phyloP scores from a whole-genome alignment of 1,284 basidiomycete genomes.

The Leccinum huronense region DNA sequence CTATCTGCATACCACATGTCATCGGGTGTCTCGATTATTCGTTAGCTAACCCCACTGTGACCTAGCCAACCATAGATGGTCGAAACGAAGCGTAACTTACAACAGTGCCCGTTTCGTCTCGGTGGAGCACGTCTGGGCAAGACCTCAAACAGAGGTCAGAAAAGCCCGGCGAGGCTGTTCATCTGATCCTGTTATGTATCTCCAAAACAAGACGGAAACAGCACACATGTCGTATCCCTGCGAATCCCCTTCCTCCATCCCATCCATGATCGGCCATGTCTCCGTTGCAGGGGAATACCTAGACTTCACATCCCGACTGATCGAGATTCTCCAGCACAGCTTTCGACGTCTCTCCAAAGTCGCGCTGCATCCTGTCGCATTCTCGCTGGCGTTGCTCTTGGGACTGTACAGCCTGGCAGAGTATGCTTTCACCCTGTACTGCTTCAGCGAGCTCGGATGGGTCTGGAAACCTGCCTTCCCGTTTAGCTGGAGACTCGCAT shows the following conservation, averaged over 20 bases:
- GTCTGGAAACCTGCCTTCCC: constrained; percentile 26
- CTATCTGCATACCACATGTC: too few species aligned
- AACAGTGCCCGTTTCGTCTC: not conserved
- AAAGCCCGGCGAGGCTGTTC: not conserved
- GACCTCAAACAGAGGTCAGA: not conserved
- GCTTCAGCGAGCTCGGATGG: constrained; percentile 1
- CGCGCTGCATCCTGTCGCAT: not conserved
- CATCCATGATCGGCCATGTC: not conserved
- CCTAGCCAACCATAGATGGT: too few species aligned
- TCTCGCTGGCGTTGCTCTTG: constrained; percentile 8
- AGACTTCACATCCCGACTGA: not conserved
- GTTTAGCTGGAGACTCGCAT: constrained; percentile 21
- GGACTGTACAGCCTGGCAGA: constrained; percentile 18
- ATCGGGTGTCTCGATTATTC: too few species aligned
- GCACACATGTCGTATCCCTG: not conserved
- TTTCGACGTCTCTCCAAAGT: constrained; percentile 1
- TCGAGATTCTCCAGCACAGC: constrained; percentile 1
- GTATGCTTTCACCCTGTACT: constrained; percentile 10
- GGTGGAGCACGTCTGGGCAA: not conserved
- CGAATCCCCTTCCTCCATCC: not conserved
- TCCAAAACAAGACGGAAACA: not conserved
- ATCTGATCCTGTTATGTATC: not conserved
- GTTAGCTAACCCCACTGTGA: too few species aligned
- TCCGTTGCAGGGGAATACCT: not conserved
- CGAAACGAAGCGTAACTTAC: too few species aligned